These are phyloP conservation scores for Schwanniomyces polymorphus DNA, from an alignment of 805 yeast species.

Conservation along the genomic window DNA sequence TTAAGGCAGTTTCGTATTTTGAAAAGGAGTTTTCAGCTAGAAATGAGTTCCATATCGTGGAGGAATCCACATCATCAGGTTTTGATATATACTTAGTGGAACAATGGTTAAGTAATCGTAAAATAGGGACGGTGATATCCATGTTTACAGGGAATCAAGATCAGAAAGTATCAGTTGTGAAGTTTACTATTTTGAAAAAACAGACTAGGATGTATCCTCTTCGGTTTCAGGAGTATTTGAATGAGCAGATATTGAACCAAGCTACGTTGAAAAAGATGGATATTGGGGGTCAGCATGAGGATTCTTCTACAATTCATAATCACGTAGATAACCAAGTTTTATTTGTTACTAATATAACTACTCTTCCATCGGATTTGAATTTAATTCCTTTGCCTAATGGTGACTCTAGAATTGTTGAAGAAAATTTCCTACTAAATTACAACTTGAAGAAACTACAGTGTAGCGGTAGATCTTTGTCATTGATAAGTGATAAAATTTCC, in stretches of 20 bases:
- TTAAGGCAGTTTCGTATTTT: constrained; percentile 51
- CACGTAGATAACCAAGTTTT: constrained; percentile 32
- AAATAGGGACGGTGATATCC: constrained; percentile 65
- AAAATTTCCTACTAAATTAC: constrained; percentile 67
- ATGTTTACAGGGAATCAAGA: constrained; percentile 81
- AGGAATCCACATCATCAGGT: constrained; percentile 58
- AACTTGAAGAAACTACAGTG: constrained; percentile 77
- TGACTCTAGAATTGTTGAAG: constrained; percentile 49
- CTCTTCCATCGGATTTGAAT: constrained; percentile 72
- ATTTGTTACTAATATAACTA: constrained; percentile 80
- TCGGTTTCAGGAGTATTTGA: constrained; percentile 58
- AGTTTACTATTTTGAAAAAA: constrained; percentile 53
- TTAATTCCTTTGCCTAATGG: constrained; percentile 71
- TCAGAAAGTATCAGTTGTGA: constrained; percentile 60
- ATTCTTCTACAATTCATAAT: neutral
- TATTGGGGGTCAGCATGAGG: constrained; percentile 2
- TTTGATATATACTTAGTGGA: constrained; percentile 91
- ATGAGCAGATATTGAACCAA: constrained; percentile 63
- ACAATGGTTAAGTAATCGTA: constrained; percentile 85
- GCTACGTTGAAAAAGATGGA: constrained; percentile 62
- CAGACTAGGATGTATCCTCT: constrained; percentile 49
- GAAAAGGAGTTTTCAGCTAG: constrained; percentile 33
- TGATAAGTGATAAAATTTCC: constrained; percentile 64
- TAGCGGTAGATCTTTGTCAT: constrained; percentile 79
- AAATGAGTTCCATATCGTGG: constrained; percentile 40